These are phyloP conservation scores for Proliferodiscus dingleyae DNA, from an alignment of 2,329 filamentous ascomycete species.

Conservation along the genomic window DNA sequence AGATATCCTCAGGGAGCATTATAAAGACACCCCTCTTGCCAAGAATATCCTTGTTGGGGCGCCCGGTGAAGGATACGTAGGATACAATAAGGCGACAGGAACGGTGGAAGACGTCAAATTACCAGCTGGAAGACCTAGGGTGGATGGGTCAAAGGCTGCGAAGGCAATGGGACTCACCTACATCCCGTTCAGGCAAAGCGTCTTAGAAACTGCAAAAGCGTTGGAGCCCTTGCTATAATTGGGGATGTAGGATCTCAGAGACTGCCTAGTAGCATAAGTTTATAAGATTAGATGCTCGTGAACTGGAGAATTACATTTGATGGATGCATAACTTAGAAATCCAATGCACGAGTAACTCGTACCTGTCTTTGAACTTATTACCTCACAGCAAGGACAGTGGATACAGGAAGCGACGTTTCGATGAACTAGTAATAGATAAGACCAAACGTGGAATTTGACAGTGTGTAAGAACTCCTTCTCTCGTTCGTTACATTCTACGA, in stretches of 20 bases:
- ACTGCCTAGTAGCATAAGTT: too few species aligned
- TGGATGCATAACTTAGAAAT: too few species aligned
- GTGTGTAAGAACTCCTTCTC: too few species aligned
- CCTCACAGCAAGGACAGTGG: too few species aligned
- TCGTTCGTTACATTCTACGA: too few species aligned
- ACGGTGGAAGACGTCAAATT: slow-evolving; percentile 14
- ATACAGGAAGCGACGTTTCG: too few species aligned
- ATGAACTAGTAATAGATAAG: too few species aligned
- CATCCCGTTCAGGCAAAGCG: slow-evolving; percentile 23
- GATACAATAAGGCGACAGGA: slow-evolving; percentile 22
- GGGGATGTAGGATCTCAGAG: neutral
- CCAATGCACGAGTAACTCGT: too few species aligned
- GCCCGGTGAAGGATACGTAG: slow-evolving; percentile 37
- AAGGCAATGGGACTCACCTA: slow-evolving; percentile 27
- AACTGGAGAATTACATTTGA: neutral
- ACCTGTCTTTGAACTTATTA: too few species aligned
- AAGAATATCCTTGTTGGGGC: slow-evolving; percentile 34
- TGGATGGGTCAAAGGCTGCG: slow-evolving; percentile 28
- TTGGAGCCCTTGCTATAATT: slow-evolving; percentile 23
- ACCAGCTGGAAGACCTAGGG: slow-evolving; percentile 15
- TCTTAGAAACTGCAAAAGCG: slow-evolving; percentile 34
- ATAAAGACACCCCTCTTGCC: slow-evolving; percentile 30
- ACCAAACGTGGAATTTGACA: too few species aligned
- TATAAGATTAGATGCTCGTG: too few species aligned
- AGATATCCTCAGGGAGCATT: slow-evolving; percentile 37